Evolutionary conservation across 768 basidiomycete genomes (phyloP).

Genomic region (Clitopilus passeckerianus): DNA sequence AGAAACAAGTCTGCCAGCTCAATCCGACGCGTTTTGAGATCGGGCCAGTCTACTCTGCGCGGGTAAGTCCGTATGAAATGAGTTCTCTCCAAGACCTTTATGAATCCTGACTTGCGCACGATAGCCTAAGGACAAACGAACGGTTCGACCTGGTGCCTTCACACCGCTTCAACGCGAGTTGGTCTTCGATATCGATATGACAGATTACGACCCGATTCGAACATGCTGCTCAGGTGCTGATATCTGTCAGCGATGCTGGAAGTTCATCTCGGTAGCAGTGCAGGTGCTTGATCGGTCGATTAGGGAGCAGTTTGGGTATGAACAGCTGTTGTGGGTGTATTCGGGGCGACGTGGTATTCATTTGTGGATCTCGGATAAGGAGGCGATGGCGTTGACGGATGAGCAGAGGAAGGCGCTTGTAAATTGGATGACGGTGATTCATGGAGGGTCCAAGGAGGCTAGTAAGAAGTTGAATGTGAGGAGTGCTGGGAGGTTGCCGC

Average conservation of each 20-base stretch:
- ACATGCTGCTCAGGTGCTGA: conserved; percentile 91
- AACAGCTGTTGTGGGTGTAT: conserved; percentile 94
- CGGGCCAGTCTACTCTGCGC: conserved; percentile 85
- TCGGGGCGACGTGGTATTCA: conserved; percentile 98
- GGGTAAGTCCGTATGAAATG: conserved; percentile 47
- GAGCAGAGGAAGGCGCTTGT: conserved; percentile 86
- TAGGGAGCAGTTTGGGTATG: conserved; percentile 87
- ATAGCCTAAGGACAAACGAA: conserved; percentile 88
- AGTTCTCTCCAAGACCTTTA: neutral
- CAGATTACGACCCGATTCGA: conserved; percentile 93
- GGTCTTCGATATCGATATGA: conserved; percentile 99
- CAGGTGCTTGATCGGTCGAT: conserved; percentile 77
- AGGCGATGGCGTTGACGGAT: conserved; percentile 87
- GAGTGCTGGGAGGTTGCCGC: conserved; percentile 50
- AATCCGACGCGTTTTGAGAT: conserved; percentile 97
- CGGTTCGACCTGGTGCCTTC: conserved; percentile 62
- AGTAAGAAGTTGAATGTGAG: conserved; percentile 80
- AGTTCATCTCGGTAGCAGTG: conserved; percentile 89
- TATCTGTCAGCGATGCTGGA: conserved; percentile 94
- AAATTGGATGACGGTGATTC: conserved; percentile 80
- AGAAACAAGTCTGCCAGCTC: conserved; percentile 78
- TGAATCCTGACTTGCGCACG: neutral
- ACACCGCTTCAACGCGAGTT: conserved; percentile 82
- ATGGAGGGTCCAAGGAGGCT: conserved; percentile 69
- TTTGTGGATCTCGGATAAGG: conserved; percentile 90